Evolutionary conservation across 2,329 filamentous ascomycete species (phyloP).

Genomic region (Aspergillus flavus): DNA sequence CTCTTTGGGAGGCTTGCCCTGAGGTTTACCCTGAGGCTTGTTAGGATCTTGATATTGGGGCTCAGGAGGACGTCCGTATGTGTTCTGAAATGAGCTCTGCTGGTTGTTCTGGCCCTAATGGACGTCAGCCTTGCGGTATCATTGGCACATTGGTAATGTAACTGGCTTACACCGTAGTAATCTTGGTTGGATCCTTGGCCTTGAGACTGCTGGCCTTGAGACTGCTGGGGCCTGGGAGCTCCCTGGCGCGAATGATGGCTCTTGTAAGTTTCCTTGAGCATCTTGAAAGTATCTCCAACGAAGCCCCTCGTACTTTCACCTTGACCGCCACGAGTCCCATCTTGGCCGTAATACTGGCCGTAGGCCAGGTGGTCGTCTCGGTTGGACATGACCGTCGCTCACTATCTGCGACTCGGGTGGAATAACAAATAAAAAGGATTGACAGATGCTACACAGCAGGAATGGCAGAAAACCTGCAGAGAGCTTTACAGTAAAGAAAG

Average conservation of each 20-base stretch:
- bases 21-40: conserved; percentile 25
- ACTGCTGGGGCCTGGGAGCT: conserved; percentile 4
- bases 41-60: conserved; percentile 29
- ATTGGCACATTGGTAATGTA: not conserved
- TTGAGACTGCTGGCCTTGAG: conserved; percentile 1
- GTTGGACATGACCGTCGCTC: conserved; percentile 34
- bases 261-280: conserved; percentile 46
- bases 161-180: conserved; percentile 26
- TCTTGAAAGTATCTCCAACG: conserved; percentile 55
- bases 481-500: not conserved
- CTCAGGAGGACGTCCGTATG: conserved; percentile 29
- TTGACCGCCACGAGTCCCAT: conserved; percentile 33
- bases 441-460: not conserved
- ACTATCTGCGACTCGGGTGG: not conserved
- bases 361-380: conserved; percentile 59
- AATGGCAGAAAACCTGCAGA: not conserved
- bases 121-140: not conserved
- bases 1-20: conserved; percentile 33
- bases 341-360: conserved; percentile 50
- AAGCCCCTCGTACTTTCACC: conserved; percentile 52
- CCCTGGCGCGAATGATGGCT: conserved; percentile 25
- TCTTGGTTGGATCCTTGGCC: conserved; percentile 23
- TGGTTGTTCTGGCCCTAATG: conserved; percentile 11
- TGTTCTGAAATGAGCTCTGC: conserved; percentile 21
- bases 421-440: not conserved